Evolutionary conservation across 1,139 yeast genomes (phyloP).

Genomic region (Saccharomyces pastorianus): DNA sequence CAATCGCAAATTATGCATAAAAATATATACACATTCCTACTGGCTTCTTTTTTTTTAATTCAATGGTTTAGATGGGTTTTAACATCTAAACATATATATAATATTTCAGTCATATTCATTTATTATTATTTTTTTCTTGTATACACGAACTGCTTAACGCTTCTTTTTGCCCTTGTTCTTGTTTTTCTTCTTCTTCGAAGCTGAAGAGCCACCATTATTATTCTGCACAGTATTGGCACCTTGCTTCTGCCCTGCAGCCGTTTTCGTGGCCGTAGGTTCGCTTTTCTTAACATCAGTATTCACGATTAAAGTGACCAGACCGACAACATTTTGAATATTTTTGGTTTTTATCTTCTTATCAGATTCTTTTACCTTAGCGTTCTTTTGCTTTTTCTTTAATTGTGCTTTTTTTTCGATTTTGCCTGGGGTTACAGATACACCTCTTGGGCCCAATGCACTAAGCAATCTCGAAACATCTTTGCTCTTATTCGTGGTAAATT

Average conservation of each 20-base stretch:
- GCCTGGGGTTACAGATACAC: conserved; percentile 37
- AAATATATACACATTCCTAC: background rate
- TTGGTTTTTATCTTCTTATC: conserved; percentile 1
- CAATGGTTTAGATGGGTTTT: background rate
- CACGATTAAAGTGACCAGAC: conserved; percentile 25
- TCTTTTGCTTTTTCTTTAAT: conserved; percentile 2
- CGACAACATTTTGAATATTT: conserved; percentile 15
- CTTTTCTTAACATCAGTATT: conserved; percentile 26
- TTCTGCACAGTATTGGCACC: conserved; percentile 6
- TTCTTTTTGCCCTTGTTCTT: conserved; percentile 22
- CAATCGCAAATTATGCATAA: conserved; percentile 1
- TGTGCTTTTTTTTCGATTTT: conserved; percentile 16
- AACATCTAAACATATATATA: conserved; percentile 4
- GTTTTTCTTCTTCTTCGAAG: conserved; percentile 12
- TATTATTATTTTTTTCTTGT: background rate
- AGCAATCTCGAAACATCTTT: conserved; percentile 75
- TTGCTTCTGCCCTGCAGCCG: conserved; percentile 9
- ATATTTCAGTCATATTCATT: background rate
- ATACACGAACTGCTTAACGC: conserved; percentile 9
- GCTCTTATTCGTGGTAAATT: conserved; percentile 50
- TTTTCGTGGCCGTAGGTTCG: conserved; percentile 9
- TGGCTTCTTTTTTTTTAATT: background rate
- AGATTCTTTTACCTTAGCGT: conserved; percentile 8
- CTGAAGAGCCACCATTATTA: background rate
- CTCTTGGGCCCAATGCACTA: conserved; percentile 80